These are phyloP conservation scores for Stachybotrys elegans DNA, from an alignment of 2,329 filamentous ascomycete species.

Conservation along the genomic window DNA sequence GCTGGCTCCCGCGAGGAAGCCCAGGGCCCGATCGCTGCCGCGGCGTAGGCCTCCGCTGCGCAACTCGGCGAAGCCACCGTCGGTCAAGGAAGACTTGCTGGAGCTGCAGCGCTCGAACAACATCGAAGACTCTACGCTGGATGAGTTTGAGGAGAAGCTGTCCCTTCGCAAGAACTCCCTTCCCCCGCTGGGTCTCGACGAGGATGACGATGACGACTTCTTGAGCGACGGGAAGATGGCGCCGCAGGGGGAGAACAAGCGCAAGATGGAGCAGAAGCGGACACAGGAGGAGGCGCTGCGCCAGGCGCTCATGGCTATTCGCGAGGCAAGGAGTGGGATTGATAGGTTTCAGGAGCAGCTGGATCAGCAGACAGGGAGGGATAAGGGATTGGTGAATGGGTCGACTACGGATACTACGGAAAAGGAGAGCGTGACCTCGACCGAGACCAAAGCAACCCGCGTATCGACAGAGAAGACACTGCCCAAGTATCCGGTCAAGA, in stretches of 20 bases:
- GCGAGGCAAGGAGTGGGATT: no score
- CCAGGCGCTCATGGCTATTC: no score
- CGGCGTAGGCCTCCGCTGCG: slow-evolving; percentile 40
- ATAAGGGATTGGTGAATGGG: no score
- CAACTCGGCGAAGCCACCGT: slow-evolving; percentile 50
- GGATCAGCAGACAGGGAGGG: no score
- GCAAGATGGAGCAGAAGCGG: no score
- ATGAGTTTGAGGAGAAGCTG: slow-evolving; percentile 50
- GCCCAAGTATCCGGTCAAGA: no score
- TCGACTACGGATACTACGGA: slow-evolving; percentile 11
- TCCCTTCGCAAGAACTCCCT: slow-evolving; percentile 27
- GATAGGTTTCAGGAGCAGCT: no score
- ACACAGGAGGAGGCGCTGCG: no score
- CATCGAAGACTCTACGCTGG: slow-evolving; percentile 55
- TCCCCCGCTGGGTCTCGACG: no score
- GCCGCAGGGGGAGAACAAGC: no score
- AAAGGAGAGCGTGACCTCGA: not conserved
- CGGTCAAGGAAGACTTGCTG: slow-evolving; percentile 50
- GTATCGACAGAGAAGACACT: no score
- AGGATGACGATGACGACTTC: slow-evolving; percentile 19
- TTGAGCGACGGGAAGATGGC: slow-evolving; percentile 17
- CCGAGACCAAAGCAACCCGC: no score
- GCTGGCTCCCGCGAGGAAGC: slow-evolving; percentile 18
- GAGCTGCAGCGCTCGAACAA: slow-evolving; percentile 48
- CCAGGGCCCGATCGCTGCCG: slow-evolving; percentile 33